Percentiles rank a stretch among this genome's conserved stretches.
Evolutionary conservation across 129 eudicot genomes (phyloP).

Genomic region (Helichrysum umbraculigerum): DNA sequence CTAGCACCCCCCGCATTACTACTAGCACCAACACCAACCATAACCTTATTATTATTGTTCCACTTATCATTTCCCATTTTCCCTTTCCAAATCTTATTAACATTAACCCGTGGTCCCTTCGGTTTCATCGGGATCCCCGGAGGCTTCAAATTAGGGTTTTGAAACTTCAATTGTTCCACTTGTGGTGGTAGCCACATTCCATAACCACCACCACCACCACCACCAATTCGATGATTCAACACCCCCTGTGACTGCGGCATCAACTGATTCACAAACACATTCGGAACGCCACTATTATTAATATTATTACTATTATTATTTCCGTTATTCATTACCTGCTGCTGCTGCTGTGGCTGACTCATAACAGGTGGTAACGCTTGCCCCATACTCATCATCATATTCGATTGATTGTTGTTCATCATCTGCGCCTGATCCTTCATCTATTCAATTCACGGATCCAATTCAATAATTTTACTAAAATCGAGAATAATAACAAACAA

Average conservation of each 20-base stretch:
- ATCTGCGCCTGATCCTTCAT: slow-evolving; percentile 45
- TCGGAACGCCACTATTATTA: neutral
- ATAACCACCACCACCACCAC: slow-evolving; percentile 40
- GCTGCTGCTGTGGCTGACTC: slow-evolving; percentile 33
- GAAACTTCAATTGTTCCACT: slow-evolving; percentile 27
- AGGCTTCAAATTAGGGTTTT: slow-evolving; percentile 43
- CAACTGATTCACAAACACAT: slow-evolving; percentile 30
- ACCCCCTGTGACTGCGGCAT: slow-evolving; percentile 46
- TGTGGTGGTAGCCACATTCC: slow-evolving; percentile 77
- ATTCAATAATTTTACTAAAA: neutral
- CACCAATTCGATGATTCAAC: slow-evolving; percentile 42
- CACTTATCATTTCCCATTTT: slow-evolving; percentile 57
- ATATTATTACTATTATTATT: neutral
- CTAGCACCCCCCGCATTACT: neutral
- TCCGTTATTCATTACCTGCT: slow-evolving; percentile 27
- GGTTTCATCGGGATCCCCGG: slow-evolving; percentile 33
- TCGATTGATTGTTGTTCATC: slow-evolving; percentile 10
- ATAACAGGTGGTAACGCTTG: slow-evolving; percentile 49
- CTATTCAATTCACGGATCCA: neutral
- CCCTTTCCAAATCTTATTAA: slow-evolving; percentile 74
- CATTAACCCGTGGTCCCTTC: slow-evolving; percentile 42
- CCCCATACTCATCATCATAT: slow-evolving; percentile 47
- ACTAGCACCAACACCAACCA: slow-evolving; percentile 14
- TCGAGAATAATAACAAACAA: neutral
- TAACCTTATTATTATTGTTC: slow-evolving; percentile 46